Evolutionary conservation across 1,284 basidiomycete genomes (phyloP), one percentile per base, ranked within the genome.

Genomic region (Microbotryum silenes-acaulis): DNA sequence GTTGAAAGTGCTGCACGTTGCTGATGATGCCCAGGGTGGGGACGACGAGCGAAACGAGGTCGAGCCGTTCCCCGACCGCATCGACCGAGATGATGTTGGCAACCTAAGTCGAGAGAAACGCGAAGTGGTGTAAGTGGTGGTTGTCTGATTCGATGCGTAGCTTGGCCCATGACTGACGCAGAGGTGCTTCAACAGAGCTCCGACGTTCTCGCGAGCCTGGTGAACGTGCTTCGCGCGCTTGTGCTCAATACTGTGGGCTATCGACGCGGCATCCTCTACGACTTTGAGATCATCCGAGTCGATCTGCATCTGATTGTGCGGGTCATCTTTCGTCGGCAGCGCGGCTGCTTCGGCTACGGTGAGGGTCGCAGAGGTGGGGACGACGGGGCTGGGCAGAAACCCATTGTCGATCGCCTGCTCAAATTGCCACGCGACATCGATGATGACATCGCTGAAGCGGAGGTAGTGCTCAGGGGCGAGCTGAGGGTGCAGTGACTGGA

Each of bases 351-450:
- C 55, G 61, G 65, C 49, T 54, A 61, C 21, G n/a, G 61, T 37
- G 9, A 71, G 66, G 46, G 75, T 67, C 12, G 65, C 27, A 29
- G 61, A 58, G n/a, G 60, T 45, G 52, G 51, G 62, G 74, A 69
- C 54, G 23, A 47, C 67, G 25, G 62, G 60, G 55, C 64, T 69
- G 65, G 20, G 75, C 47, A 80, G 72, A 33, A 76, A 72, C 16
- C 70, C 68, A 72, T 82, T 85, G 48, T 90, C 88, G 62, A 90
- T 74, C 66, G 85, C 82, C 37, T 81, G 78, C 73, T 91, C 88
- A 56, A 87, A 73, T 27, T 86, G 80, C 88, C 88, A 91, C 49
- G 89, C 77, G 69, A 86, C 79, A 71, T 91, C 88, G 21, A 91
- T 80, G 5, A 90, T 75, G 50, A 83, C 72, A 68, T 89, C 87